Base-by-base conservation (phyloP, 352 stramenopile species). In the Peronospora destructor region DNA sequence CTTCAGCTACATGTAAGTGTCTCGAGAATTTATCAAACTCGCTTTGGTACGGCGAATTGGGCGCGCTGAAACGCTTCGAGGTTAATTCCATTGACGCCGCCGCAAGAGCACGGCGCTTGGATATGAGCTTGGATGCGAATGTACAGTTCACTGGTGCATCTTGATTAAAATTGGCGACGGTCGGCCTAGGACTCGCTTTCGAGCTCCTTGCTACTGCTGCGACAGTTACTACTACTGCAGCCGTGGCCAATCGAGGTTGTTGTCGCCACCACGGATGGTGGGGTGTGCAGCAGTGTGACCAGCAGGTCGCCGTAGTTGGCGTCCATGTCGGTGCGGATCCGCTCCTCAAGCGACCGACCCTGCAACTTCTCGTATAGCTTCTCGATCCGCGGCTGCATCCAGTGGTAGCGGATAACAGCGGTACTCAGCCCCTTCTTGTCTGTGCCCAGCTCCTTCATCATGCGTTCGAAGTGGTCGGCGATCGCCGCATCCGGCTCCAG, bases 351-450 rank as follows among this genome's bases (percentile, higher is more conserved):
- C 33, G 63, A 64, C 4, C 59, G 61, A 26, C 51, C 62, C 42
- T 84, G 69, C 30, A 66, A 45, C 30, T 67, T 68, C 33, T 79
- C 56, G 64, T 83, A 85, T 16, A 61, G 51, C 35, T 52, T 25
- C 33, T 67, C 42, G 12, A 85, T 53, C 8, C 55, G 55, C 43
- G 59, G 53, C 32, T 83, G 56, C 49, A 69, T 66, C 48, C 61
- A 59, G 48, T 78, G 67, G 41, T 85, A 85, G 38, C 74, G 74
- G 45, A 85, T 67, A 34, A 77, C 46, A 5, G 71, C 71, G 6
- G 64, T 63, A 37, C 66, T 84, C 33, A 85, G 57, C 13, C 55
- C 68, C 45, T 80, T 69, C 51, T 85, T 69, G 52, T 86, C 73
- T 33, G 68, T 86, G 40, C 59, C 60, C 4, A 84, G 41, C 11